phyloP scores from a whole-genome alignment of 768 basidiomycete genomes.

The Filobasidium wieringae region DNA sequence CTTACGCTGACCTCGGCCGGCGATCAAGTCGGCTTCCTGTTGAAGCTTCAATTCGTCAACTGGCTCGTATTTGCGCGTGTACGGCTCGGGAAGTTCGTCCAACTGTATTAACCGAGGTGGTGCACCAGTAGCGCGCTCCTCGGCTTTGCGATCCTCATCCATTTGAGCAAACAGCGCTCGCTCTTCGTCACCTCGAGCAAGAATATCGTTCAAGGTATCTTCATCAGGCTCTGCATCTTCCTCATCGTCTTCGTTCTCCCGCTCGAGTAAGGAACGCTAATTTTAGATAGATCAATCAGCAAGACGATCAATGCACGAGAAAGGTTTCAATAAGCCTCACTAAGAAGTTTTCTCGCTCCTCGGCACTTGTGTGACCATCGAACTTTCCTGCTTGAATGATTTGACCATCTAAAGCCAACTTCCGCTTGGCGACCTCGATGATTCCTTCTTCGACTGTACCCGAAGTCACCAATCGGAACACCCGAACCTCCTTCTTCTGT shows the following conservation, averaged over 20 bases:
- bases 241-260: conserved; percentile 39
- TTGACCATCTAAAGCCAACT: conserved; percentile 97
- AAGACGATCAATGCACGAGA: no score
- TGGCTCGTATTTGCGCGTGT: conserved; percentile 48
- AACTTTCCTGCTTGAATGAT: conserved; percentile 98
- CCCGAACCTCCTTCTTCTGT: conserved; percentile 93
- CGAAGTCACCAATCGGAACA: conserved; percentile 91
- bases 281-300: no score
- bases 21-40: conserved; percentile 44
- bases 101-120: conserved; percentile 67
- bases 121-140: conserved; percentile 59
- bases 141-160: conserved; percentile 67
- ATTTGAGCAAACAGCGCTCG: conserved; percentile 62
- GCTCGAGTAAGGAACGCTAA: conserved; percentile 60
- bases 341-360: conserved; percentile 92
- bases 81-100: conserved; percentile 84
- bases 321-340: conserved; percentile 39
- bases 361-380: conserved; percentile 95
- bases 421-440: conserved; percentile 85
- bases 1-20: conserved; percentile 69
- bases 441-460: conserved; percentile 98
- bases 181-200: conserved; percentile 76
- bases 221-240: conserved; percentile 41
- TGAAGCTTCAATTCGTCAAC: conserved; percentile 45
- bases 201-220: conserved; percentile 75